Conservation (phyloP, 371 early-diverging fungal species). For the Nosema muscidifuracis region DNA sequence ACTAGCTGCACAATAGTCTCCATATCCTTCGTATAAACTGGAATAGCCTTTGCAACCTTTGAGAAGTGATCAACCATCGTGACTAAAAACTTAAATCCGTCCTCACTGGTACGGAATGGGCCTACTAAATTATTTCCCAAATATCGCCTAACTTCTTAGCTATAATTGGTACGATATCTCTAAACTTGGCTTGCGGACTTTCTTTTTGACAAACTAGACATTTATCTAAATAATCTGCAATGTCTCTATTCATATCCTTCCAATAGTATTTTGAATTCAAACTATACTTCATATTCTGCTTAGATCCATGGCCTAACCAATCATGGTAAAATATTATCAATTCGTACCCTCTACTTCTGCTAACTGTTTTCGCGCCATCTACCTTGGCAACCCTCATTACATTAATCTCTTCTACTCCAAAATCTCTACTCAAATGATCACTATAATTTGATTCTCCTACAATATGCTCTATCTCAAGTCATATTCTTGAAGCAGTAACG, state of each 20-base stretch:
- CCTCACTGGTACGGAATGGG: background rate
- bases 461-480: conserved; percentile 20
- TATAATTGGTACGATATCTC: background rate
- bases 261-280: conserved; percentile 6
- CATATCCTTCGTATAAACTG: background rate
- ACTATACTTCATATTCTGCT: conserved; percentile 9
- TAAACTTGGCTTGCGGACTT: background rate
- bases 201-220: conserved; percentile 16
- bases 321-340: too few species aligned
- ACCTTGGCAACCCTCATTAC: too few species aligned
- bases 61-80: conserved; percentile 15
- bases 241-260: conserved; percentile 1
- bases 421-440: conserved; percentile 26
- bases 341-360: too few species aligned
- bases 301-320: conserved; percentile 12
- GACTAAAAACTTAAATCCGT: conserved; percentile 7
- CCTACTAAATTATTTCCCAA: conserved; percentile 30
- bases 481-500: conserved; percentile 20
- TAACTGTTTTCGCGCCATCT: too few species aligned
- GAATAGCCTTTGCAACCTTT: conserved; percentile 10
- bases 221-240: background rate
- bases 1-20: background rate
- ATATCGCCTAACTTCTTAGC: background rate
- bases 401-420: background rate
- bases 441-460: conserved; percentile 10